Evolutionary conservation across 2,329 filamentous ascomycete species (phyloP).

Genomic region (Ophiostoma himal-ulmi): DNA sequence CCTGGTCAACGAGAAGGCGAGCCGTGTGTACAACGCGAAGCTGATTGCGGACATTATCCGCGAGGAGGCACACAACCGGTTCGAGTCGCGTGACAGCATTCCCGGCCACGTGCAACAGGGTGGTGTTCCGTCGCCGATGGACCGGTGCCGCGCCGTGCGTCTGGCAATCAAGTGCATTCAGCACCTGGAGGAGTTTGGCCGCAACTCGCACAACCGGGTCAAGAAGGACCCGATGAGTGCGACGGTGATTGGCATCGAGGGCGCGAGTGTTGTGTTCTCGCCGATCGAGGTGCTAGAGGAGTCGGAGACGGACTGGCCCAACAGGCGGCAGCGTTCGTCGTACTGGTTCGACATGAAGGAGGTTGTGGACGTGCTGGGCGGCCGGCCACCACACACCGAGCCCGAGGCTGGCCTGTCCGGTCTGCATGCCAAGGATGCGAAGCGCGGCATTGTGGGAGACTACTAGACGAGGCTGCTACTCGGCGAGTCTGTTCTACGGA

Average conservation of each 20-base stretch:
- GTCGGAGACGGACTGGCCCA: slow-evolving; percentile 86
- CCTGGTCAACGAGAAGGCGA: slow-evolving; percentile 93
- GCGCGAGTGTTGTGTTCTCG: slow-evolving; percentile 81
- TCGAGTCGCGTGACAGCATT: slow-evolving; percentile 86
- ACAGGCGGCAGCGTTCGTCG: slow-evolving; percentile 73
- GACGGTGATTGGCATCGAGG: slow-evolving; percentile 85
- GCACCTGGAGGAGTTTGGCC: slow-evolving; percentile 74
- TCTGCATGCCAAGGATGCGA: slow-evolving; percentile 53
- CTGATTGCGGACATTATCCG: slow-evolving; percentile 94
- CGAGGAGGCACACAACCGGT: slow-evolving; percentile 84
- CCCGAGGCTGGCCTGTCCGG: slow-evolving; percentile 49
- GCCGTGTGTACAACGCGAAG: slow-evolving; percentile 82
- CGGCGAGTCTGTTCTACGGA: not conserved
- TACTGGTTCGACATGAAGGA: slow-evolving; percentile 80
- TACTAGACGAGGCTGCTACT: not conserved
- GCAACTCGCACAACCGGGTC: slow-evolving; percentile 60
- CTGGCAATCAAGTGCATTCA: slow-evolving; percentile 92
- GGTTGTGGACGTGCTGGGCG: slow-evolving; percentile 78
- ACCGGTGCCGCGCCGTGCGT: slow-evolving; percentile 83
- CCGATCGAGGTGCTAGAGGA: slow-evolving; percentile 75
- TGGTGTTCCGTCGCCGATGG: slow-evolving; percentile 89
- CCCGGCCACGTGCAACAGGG: slow-evolving; percentile 94
- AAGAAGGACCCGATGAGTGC: slow-evolving; percentile 66
- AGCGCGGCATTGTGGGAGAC: slow-evolving; percentile 44
- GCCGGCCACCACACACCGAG: slow-evolving; percentile 52